Conservation (phyloP, 2,329 filamentous ascomycete species). For the Aspergillus brunneoviolaceus region DNA sequence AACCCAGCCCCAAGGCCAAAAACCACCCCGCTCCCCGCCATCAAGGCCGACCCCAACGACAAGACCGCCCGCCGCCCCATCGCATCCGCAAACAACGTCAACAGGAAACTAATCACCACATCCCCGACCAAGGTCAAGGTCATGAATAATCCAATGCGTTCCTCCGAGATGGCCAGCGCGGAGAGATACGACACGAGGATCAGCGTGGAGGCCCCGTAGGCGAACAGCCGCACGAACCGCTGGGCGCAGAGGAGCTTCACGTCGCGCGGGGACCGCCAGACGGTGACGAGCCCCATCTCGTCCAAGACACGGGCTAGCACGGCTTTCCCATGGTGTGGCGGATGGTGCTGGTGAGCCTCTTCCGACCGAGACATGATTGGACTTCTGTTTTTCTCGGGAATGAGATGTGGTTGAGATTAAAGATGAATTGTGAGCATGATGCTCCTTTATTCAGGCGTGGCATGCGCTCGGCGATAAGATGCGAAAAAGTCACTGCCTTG, state of each 20-base stretch:
- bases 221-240: constrained; percentile 57
- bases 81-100: constrained; percentile 60
- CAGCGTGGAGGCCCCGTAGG: constrained; percentile 62
- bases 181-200: constrained; percentile 63
- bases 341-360: background rate
- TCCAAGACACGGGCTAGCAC: constrained; percentile 14
- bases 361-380: background rate
- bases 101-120: constrained; percentile 56
- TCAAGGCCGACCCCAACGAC: constrained; percentile 54
- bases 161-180: constrained; percentile 56
- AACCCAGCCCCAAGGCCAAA: constrained; percentile 59
- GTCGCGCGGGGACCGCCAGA: constrained; percentile 39
- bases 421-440: background rate
- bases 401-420: background rate
- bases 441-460: too few relatives aligned
- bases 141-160: constrained; percentile 64
- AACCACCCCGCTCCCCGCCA: constrained; percentile 56
- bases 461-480: too few relatives aligned
- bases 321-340: background rate
- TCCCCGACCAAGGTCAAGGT: constrained; percentile 62
- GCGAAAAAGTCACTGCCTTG: background rate
- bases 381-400: background rate
- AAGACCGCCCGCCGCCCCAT: constrained; percentile 58
- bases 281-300: constrained; percentile 39
- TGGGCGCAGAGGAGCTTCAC: constrained; percentile 42